phyloP scores from a whole-genome alignment of 306 rosid species.

The Morella rubra region DNA sequence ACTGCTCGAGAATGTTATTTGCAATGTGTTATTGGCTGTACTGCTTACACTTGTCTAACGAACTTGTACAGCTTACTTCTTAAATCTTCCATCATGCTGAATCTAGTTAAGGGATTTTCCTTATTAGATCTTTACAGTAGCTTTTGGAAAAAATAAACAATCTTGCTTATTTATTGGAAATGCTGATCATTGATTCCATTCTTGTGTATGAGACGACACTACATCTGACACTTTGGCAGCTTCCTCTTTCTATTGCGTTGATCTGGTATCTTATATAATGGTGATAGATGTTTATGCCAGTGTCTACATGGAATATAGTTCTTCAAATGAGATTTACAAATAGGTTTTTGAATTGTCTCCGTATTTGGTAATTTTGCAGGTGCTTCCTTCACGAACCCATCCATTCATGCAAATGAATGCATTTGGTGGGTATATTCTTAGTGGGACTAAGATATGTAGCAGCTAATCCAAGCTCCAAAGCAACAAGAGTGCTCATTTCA shows the following conservation, averaged over 20 bases:
- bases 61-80: background rate
- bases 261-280: background rate
- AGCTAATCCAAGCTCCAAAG: constrained; percentile 26
- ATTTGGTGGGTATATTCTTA: constrained; percentile 90
- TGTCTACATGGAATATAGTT: background rate
- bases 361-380: constrained; percentile 50
- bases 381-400: constrained; percentile 93
- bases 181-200: background rate
- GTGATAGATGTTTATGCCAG: background rate
- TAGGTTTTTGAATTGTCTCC: background rate
- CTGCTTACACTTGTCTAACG: background rate
- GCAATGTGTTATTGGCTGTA: background rate
- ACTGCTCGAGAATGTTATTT: background rate
- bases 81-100: background rate
- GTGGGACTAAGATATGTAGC: constrained; percentile 72
- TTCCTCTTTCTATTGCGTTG: background rate
- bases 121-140: background rate
- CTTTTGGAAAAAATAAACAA: background rate
- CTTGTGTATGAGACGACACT: background rate
- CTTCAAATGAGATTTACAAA: background rate
- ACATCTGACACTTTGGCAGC: background rate
- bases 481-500: background rate
- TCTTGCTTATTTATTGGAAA: background rate
- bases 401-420: constrained; percentile 91
- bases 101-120: background rate